Conservation (phyloP, 768 basidiomycete genomes). For the Suillus lakei region DNA sequence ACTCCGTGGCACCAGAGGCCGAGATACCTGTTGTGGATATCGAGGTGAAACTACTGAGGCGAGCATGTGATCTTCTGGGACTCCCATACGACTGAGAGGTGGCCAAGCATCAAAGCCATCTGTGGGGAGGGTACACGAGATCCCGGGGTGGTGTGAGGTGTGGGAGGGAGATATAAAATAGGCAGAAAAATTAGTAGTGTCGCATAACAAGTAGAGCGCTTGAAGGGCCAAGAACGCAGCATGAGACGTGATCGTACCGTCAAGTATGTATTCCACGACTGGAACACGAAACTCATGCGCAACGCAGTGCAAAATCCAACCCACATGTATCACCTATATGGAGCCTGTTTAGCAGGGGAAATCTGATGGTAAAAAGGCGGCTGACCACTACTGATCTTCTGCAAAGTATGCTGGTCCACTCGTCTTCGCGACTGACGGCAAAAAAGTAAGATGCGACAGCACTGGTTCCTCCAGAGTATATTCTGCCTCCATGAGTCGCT, state of each 20-base stretch:
- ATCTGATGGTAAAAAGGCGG: constrained; percentile 15
- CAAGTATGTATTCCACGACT: constrained; percentile 33
- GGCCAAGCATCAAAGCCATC: constrained; percentile 1
- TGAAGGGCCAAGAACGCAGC: background rate
- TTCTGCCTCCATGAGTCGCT: constrained; percentile 30
- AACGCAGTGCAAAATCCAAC: constrained; percentile 36
- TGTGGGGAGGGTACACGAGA: background rate
- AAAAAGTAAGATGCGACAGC: constrained; percentile 33
- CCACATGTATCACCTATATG: constrained; percentile 33
- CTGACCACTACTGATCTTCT: constrained; percentile 35
- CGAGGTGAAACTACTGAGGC: too few relatives aligned
- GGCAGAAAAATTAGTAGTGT: background rate
- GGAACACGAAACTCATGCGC: constrained; percentile 29
- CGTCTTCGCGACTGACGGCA: constrained; percentile 29
- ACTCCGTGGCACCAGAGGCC: background rate
- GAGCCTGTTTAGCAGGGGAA: background rate
- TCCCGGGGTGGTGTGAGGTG: background rate
- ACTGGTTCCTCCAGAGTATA: constrained; percentile 18
- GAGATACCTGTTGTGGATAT: background rate
- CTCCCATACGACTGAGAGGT: background rate
- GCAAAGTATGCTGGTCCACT: constrained; percentile 30
- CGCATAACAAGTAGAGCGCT: background rate
- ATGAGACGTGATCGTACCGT: constrained; percentile 26
- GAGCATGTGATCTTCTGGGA: background rate
- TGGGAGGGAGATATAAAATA: background rate